These are phyloP conservation scores for Brassica balearica DNA, from an alignment of 441 rosid genomes.

Conservation along the genomic window DNA sequence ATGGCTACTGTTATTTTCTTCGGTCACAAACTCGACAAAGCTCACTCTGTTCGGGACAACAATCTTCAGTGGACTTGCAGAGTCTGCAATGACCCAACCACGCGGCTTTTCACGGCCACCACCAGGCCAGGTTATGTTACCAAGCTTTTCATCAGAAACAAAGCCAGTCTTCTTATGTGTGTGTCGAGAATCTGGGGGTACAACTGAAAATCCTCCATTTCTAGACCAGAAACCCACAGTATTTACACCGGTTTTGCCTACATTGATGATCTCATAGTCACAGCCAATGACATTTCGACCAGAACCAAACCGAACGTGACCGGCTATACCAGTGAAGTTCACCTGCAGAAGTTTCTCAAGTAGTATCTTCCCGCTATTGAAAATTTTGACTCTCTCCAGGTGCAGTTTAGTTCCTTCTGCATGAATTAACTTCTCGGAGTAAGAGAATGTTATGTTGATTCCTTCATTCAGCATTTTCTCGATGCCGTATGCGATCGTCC, in stretches of 20 bases:
- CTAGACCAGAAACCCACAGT: conserved; percentile 79
- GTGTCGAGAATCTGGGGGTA: conserved; percentile 53
- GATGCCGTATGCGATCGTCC: conserved; percentile 73
- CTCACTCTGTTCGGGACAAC: conserved; percentile 83
- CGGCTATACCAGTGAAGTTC: conserved; percentile 78
- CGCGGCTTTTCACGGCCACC: conserved; percentile 70
- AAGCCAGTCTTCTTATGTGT: conserved; percentile 32
- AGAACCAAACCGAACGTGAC: conserved; percentile 63
- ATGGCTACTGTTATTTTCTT: conserved; percentile 55
- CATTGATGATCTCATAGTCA: conserved; percentile 81
- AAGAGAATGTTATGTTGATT: conserved; percentile 65
- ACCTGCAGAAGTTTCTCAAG: conserved; percentile 55
- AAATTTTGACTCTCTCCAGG: conserved; percentile 63
- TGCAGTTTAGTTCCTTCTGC: conserved; percentile 42
- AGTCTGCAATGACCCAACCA: conserved; percentile 81
- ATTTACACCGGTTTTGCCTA: conserved; percentile 48
- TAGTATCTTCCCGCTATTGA: conserved; percentile 62
- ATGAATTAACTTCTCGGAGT: conserved; percentile 44
- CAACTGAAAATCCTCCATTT: conserved; percentile 58
- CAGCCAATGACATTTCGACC: conserved; percentile 55
- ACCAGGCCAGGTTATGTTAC: conserved; percentile 78
- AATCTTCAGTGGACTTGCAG: conserved; percentile 71
- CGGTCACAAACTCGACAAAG: conserved; percentile 71
- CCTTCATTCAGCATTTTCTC: conserved; percentile 57
- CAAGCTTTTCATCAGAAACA: conserved; percentile 58